phyloP scores from a whole-genome alignment of 106 monocot species.

The Xerophyta viscosa region DNA sequence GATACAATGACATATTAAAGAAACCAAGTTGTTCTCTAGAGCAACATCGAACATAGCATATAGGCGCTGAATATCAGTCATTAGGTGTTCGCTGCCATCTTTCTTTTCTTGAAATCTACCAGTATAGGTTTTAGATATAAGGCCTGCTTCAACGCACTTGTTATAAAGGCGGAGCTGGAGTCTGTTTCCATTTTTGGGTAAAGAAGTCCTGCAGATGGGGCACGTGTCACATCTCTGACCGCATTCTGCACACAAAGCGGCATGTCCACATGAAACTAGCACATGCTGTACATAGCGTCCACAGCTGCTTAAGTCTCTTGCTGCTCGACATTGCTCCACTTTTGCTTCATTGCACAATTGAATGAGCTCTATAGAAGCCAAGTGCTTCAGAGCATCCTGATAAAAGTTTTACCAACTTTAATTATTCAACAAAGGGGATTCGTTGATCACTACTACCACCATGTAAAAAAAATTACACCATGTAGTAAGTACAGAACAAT shows the following conservation, averaged over 20 bases:
- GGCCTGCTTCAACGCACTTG: slow-evolving; percentile 72
- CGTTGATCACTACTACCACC: no score
- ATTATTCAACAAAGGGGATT: no score
- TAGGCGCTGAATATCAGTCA: slow-evolving; percentile 60
- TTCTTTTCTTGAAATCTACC: slow-evolving; percentile 68
- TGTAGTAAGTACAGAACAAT: neutral
- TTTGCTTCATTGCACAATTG: slow-evolving; percentile 80
- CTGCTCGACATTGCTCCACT: slow-evolving; percentile 76
- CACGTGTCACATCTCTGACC: slow-evolving; percentile 78
- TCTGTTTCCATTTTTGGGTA: slow-evolving; percentile 43
- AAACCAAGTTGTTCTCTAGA: slow-evolving; percentile 74
- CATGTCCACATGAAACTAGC: slow-evolving; percentile 76
- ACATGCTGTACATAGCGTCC: slow-evolving; percentile 77
- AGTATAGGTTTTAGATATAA: slow-evolving; percentile 55
- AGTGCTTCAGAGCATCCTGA: slow-evolving; percentile 54
- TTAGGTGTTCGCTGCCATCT: slow-evolving; percentile 27
- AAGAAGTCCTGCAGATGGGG: slow-evolving; percentile 63
- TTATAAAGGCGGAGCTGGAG: slow-evolving; percentile 67
- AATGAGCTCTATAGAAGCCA: slow-evolving; percentile 76
- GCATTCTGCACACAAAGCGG: slow-evolving; percentile 87
- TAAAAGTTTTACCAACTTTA: no score
- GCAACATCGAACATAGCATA: slow-evolving; percentile 94
- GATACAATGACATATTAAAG: slow-evolving; percentile 95
- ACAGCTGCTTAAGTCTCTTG: slow-evolving; percentile 86
- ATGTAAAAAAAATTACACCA: no score